Base-by-base conservation (phyloP, 352 stramenopile species). In the Phytophthora nicotianae region DNA sequence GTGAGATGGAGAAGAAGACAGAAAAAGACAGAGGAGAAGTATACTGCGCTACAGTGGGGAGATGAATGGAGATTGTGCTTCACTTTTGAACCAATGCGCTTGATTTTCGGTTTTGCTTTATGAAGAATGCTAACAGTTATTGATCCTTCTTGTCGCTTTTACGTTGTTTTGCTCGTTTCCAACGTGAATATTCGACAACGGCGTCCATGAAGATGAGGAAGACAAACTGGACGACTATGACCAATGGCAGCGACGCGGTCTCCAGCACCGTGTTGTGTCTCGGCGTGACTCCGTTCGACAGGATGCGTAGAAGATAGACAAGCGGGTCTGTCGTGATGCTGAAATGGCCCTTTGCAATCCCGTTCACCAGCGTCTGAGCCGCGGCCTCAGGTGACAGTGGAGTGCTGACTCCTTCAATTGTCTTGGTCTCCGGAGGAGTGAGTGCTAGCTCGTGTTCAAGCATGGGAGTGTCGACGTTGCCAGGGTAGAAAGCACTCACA, bases 311-410 rank as follows among this genome's bases (percentile, higher is more conserved):
- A 4, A 86, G 26, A 21, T 71, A 74, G 33, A 81, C 61, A 5
- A 81, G 48, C 11, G 69, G 56, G 48, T 89, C 77, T 49, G 81
- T 86, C 11, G 76, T 79, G 58, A 85, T 82, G 42, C 58, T 69
- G 62, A 78, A 86, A n/a, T 85, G 59, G 50, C 74, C 79, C 21
- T 74, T 62, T 2, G 51, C 49, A 5, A 86, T 14, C 0, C 76
- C 74, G 20, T 75, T 56, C 6, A 89, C 47, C 17, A 89, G 50
- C 24, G 60, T 58, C 33, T 74, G 58, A 4, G 77, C 72, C 0
- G 72, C 72, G 9, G 35, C 50, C 1, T 83, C 76, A 38, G 77
- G 53, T 5, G 58, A 58, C 1, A 74, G 27, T 4, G 58, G 49
- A 4, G 45, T 23, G 11, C 55, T 76, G 7, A 77, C 56, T 19